phyloP scores from a whole-genome alignment of 305 asterid species.

The Solanum hybrid region DNA sequence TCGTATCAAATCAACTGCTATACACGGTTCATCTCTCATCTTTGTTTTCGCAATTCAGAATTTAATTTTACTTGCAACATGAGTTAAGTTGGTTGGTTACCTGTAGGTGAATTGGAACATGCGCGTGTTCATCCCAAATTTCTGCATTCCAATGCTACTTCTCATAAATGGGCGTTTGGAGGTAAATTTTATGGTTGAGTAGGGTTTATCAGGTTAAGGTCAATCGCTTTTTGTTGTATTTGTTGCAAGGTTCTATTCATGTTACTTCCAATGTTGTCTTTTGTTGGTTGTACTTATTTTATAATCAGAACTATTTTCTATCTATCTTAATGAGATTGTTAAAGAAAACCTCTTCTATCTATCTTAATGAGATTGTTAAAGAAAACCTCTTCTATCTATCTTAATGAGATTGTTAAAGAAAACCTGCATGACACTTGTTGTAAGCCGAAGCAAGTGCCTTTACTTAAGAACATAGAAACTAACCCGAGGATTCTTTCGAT shows the following conservation, averaged over 20 bases:
- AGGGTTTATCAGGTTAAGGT: neutral
- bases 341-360: neutral
- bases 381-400: neutral
- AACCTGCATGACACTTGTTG: neutral
- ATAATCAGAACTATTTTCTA: neutral
- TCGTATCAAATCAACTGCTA: slow-evolving; percentile 18
- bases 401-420: neutral
- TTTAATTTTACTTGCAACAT: slow-evolving; percentile 1
- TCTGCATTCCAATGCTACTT: slow-evolving; percentile 91
- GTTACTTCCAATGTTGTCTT: neutral
- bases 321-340: neutral
- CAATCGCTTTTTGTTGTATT: neutral
- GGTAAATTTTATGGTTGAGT: slow-evolving; percentile 32
- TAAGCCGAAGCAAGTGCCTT: neutral
- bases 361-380: neutral
- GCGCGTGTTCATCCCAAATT: slow-evolving; percentile 95
- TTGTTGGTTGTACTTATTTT: neutral
- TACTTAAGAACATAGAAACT: neutral
- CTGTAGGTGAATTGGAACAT: slow-evolving; percentile 74
- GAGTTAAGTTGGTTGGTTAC: neutral
- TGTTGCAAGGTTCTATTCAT: neutral
- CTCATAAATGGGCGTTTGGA: slow-evolving; percentile 97
- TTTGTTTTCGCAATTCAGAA: neutral
- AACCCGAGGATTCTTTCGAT: neutral
- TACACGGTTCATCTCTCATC: slow-evolving; percentile 32